These are phyloP conservation scores for Fonsecaea erecta DNA, from an alignment of 2,329 filamentous ascomycete genomes.

Conservation along the genomic window DNA sequence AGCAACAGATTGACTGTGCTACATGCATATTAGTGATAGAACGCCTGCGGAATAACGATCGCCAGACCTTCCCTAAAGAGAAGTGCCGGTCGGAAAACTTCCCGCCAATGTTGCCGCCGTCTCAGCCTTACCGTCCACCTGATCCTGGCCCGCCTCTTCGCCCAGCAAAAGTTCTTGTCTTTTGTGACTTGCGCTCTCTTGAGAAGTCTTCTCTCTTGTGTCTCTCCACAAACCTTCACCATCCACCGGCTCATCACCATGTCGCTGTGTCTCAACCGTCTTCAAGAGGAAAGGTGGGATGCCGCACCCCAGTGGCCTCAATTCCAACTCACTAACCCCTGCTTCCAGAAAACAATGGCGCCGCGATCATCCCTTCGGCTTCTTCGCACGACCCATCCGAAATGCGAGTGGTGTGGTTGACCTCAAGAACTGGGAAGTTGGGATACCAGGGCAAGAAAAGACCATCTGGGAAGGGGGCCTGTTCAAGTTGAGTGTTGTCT, in stretches of 20 bases:
- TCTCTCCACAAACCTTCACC: background rate
- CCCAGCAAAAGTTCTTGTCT: conserved; percentile 12
- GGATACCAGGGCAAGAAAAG: conserved; percentile 92
- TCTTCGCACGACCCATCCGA: conserved; percentile 87
- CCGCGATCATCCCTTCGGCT: conserved; percentile 94
- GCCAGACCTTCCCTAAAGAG: background rate
- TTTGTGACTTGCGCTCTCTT: conserved; percentile 18
- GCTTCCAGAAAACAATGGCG: conserved; percentile 86
- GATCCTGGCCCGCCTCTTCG: background rate
- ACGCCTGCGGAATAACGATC: background rate
- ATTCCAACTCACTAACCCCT: conserved; percentile 27
- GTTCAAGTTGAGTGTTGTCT: conserved; percentile 90
- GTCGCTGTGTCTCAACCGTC: conserved; percentile 85
- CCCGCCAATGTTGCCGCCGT: conserved; percentile 1
- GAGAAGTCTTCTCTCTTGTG: background rate
- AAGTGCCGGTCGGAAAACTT: background rate
- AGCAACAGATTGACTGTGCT: no score
- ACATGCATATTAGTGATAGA: no score
- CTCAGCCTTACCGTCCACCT: conserved; percentile 12
- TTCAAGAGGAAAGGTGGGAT: conserved; percentile 80
- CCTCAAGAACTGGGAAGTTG: conserved; percentile 95
- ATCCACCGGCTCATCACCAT: conserved; percentile 53
- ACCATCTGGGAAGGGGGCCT: conserved; percentile 98
- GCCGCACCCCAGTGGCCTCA: conserved; percentile 37
- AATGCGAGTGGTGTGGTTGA: conserved; percentile 77